Conservation (phyloP, 176 grass and related monocot species). For the Cocos nucifera region DNA sequence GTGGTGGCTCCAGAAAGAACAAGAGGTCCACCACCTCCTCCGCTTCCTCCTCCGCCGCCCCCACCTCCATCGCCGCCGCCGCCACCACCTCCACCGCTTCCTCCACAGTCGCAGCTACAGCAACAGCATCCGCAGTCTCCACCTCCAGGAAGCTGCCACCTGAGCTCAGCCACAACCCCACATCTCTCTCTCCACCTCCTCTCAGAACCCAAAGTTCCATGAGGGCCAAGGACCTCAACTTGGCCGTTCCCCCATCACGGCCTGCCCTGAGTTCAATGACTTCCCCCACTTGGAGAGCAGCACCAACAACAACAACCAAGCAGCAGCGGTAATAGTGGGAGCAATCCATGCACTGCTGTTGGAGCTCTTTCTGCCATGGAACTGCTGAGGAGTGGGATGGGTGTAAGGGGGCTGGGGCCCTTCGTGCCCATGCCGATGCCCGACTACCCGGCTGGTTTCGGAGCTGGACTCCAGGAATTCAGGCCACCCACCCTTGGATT, state of each 20-base stretch:
- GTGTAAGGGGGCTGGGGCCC: neutral
- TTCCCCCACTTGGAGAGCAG: neutral
- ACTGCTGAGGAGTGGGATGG: slow-evolving; percentile 5
- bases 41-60: neutral
- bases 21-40: neutral
- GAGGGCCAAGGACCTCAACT: slow-evolving; percentile 4
- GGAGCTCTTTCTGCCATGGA: slow-evolving; percentile 9
- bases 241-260: neutral
- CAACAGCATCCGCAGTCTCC: neutral
- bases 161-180: neutral
- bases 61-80: neutral
- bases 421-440: slow-evolving; percentile 1
- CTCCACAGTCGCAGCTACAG: too few species aligned
- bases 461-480: slow-evolving; percentile 8
- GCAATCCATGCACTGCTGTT: neutral
- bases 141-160: neutral
- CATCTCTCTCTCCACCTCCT: slow-evolving; percentile 1
- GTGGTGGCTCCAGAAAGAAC: slow-evolving; percentile 18
- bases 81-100: neutral
- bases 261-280: neutral
- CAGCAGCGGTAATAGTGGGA: neutral
- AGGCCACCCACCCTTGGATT: slow-evolving; percentile 1
- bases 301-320: neutral
- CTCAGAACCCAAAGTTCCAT: neutral
- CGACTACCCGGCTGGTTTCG: slow-evolving; percentile 1